phyloP scores from a whole-genome alignment of 768 basidiomycete species.

The Trichaptum fuscoviolaceum region DNA sequence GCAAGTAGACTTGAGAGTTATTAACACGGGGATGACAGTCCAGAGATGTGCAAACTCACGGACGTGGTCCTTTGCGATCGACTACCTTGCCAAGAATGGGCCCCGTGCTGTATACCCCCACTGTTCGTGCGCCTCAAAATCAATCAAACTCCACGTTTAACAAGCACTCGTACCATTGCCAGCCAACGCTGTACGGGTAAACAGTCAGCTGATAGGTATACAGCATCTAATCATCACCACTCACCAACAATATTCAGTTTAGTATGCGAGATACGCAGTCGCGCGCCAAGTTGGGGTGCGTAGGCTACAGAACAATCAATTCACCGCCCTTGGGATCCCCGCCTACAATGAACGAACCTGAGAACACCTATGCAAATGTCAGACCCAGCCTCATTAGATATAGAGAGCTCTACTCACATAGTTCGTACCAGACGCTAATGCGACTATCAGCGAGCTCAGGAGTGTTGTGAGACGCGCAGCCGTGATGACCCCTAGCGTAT shows the following conservation, averaged over 20 bases:
- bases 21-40: not conserved
- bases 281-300: constrained; percentile 79
- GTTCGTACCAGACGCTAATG: constrained; percentile 65
- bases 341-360: constrained; percentile 23
- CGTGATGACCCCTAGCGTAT: constrained; percentile 29
- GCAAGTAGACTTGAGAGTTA: constrained; percentile 40
- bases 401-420: constrained; percentile 51
- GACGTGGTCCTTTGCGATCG: constrained; percentile 64
- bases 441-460: constrained; percentile 51
- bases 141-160: not conserved
- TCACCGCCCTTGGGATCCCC: not conserved
- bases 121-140: constrained; percentile 26
- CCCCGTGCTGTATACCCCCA: constrained; percentile 73
- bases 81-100: constrained; percentile 79
- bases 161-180: constrained; percentile 53
- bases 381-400: not conserved
- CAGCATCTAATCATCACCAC: constrained; percentile 3
- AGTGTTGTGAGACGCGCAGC: constrained; percentile 42
- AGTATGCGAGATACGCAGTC: constrained; percentile 71
- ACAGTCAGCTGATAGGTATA: not conserved
- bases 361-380: constrained; percentile 26
- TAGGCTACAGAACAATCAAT: constrained; percentile 47
- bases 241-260: constrained; percentile 71
- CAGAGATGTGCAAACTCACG: constrained; percentile 18
- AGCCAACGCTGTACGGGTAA: constrained; percentile 33